Percentiles rank a stretch among this genome's conserved stretches.
phyloP scores from a whole-genome alignment of 1,284 basidiomycete species.

The Jaminaea rosea region DNA sequence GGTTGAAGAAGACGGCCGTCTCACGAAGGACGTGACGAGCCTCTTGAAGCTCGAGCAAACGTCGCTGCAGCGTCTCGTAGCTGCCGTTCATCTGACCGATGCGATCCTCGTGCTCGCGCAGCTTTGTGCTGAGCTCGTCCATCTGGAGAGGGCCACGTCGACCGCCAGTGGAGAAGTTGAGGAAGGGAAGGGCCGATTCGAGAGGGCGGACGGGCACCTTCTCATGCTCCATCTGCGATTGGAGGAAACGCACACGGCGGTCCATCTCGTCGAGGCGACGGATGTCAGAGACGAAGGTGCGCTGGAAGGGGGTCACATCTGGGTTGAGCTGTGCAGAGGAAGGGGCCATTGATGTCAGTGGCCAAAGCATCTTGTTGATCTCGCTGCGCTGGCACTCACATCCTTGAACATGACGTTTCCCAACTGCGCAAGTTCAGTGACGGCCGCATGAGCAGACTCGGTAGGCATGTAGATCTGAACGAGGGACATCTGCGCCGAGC shows the following conservation, averaged over 20 bases:
- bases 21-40: conserved; percentile 81
- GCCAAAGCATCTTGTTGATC: no score
- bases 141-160: conserved; percentile 67
- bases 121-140: conserved; percentile 81
- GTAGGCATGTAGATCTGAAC: conserved; percentile 96
- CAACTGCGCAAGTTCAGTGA: conserved; percentile 87
- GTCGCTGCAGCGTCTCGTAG: conserved; percentile 79
- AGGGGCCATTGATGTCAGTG: no score
- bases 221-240: conserved; percentile 72
- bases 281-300: conserved; percentile 92
- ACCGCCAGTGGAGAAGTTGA: conserved; percentile 52
- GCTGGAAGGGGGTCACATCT: conserved; percentile 91
- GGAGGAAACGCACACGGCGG: conserved; percentile 83
- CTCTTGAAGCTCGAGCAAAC: conserved; percentile 80
- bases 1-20: conserved; percentile 90
- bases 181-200: conserved; percentile 43
- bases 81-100: conserved; percentile 86
- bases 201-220: conserved; percentile 61
- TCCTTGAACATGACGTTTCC: conserved; percentile 97
- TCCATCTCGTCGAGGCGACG: conserved; percentile 91
- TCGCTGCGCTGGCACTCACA: conserved; percentile 55
- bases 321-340: conserved; percentile 67
- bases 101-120: conserved; percentile 78
- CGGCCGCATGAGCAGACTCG: conserved; percentile 93
- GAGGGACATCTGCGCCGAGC: conserved; percentile 66